Conservation (phyloP, 2,329 filamentous ascomycete species). For the Trichoderma sp. region DNA sequence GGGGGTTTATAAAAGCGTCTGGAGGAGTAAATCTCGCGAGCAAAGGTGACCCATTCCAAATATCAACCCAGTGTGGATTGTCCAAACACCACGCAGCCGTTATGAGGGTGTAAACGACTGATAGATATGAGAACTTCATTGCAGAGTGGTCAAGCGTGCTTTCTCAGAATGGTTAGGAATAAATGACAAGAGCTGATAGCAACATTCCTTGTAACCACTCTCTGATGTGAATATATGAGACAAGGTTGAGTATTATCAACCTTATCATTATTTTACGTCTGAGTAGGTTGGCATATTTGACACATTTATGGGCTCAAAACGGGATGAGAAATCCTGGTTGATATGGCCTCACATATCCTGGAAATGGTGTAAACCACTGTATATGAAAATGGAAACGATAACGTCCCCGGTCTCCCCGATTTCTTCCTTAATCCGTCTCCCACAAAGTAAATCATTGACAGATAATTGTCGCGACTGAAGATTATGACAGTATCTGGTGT, state of each 20-base stretch:
- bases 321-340: not conserved
- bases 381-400: not conserved
- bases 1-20: not conserved
- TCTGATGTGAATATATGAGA: not conserved
- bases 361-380: not conserved
- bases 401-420: not conserved
- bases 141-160: not conserved
- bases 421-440: not conserved
- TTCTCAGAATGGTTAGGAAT: not conserved
- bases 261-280: not conserved
- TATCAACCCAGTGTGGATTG: not conserved
- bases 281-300: not conserved
- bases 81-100: not conserved
- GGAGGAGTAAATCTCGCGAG: not conserved
- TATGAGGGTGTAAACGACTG: not conserved
- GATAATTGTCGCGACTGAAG: not conserved
- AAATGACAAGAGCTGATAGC: not conserved
- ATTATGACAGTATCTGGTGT: not conserved
- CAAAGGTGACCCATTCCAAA: not conserved
- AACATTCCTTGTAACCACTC: not conserved
- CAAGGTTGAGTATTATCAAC: not conserved
- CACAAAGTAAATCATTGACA: not conserved
- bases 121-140: not conserved
- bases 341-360: not conserved
- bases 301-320: no score